phyloP scores from a whole-genome alignment of 495 filamentous ascomycete genomes.

The Entonaema liquescens region DNA sequence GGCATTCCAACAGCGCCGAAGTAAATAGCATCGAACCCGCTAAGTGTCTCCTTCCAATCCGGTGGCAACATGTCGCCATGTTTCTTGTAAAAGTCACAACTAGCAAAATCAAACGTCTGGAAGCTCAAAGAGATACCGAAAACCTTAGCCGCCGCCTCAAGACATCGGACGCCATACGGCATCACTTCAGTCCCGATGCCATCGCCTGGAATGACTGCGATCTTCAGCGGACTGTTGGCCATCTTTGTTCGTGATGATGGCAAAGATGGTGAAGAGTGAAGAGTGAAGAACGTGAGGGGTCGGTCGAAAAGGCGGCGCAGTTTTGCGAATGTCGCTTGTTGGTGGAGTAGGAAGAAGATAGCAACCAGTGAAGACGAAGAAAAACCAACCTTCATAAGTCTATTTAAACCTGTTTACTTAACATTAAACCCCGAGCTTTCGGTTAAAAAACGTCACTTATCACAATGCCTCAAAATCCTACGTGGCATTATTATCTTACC shows the following conservation, averaged over 20 bases:
- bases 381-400: background rate
- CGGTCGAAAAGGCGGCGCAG: background rate
- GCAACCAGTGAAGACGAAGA: background rate
- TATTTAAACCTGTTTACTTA: background rate
- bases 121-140: constrained; percentile 41
- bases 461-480: background rate
- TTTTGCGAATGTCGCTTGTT: constrained; percentile 1
- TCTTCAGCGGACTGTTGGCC: constrained; percentile 34
- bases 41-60: constrained; percentile 43
- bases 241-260: constrained; percentile 9
- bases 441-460: background rate
- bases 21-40: constrained; percentile 46
- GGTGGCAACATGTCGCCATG: constrained; percentile 46
- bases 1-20: constrained; percentile 50
- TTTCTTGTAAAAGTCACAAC: constrained; percentile 42
- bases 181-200: constrained; percentile 48
- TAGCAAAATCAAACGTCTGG: constrained; percentile 46
- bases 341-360: background rate
- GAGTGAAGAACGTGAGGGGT: background rate
- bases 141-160: constrained; percentile 37
- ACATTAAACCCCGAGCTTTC: background rate
- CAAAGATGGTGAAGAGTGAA: background rate
- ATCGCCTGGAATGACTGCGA: constrained; percentile 49
- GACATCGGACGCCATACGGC: constrained; percentile 42
- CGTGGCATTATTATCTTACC: background rate